Evolutionary conservation across 2,329 filamentous ascomycete species (phyloP).

Genomic region (Neoarthrinium moseri): DNA sequence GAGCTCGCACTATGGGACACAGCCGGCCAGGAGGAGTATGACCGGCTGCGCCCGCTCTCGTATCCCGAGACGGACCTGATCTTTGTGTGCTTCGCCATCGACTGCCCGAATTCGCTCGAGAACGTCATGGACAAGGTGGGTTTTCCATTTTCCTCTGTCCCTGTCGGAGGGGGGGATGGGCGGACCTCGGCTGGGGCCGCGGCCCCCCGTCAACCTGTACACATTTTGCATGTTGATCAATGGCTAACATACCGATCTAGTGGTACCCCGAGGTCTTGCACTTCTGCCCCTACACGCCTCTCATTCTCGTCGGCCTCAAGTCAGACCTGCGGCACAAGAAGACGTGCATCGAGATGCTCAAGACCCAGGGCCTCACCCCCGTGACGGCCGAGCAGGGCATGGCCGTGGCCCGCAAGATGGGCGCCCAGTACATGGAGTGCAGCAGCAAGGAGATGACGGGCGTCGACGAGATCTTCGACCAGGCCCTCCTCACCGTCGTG

Average conservation of each 20-base stretch:
- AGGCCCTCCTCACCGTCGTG: constrained; percentile 86
- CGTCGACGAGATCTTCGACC: constrained; percentile 94
- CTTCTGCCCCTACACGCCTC: constrained; percentile 95
- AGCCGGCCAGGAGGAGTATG: constrained; percentile 97
- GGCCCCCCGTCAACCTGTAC: no score
- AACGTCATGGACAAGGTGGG: constrained; percentile 98
- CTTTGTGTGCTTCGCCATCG: constrained; percentile 98
- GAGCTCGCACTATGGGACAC: constrained; percentile 98
- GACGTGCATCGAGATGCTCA: constrained; percentile 97
- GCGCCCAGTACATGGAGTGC: constrained; percentile 94
- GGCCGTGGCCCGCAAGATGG: constrained; percentile 89
- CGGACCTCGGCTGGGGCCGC: no score
- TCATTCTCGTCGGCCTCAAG: constrained; percentile 94
- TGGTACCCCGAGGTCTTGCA: constrained; percentile 99
- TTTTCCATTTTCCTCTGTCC: constrained; percentile 8
- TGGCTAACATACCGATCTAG: constrained; percentile 54
- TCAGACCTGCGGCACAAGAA: constrained; percentile 94
- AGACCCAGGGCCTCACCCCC: constrained; percentile 93
- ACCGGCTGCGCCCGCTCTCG: constrained; percentile 89
- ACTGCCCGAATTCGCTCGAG: constrained; percentile 96
- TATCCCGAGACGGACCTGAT: constrained; percentile 98
- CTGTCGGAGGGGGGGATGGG: no score
- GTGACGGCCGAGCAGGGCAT: constrained; percentile 90
- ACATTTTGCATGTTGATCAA: no score
- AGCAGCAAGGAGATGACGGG: constrained; percentile 96